Evolutionary conservation across 768 basidiomycete genomes (phyloP).

Genomic region (Mycena galopus): DNA sequence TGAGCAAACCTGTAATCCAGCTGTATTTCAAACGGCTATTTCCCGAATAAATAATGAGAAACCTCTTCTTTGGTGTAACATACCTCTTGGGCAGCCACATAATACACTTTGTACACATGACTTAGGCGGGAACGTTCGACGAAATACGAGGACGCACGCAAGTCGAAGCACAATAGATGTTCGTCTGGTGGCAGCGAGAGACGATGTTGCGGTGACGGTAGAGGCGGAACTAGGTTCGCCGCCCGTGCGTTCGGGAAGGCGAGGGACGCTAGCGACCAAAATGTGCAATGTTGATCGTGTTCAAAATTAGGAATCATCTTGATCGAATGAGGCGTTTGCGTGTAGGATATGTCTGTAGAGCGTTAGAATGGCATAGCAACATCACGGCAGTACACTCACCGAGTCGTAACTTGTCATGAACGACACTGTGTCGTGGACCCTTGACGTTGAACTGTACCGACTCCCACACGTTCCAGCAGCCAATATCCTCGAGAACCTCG

Average conservation of each 20-base stretch:
- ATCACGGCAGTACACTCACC: slow-evolving; percentile 32
- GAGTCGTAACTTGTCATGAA: slow-evolving; percentile 30
- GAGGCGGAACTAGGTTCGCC: slow-evolving; percentile 31
- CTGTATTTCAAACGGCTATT: slow-evolving; percentile 46
- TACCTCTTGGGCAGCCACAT: slow-evolving; percentile 41
- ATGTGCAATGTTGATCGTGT: slow-evolving; percentile 40
- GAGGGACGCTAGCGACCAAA: slow-evolving; percentile 41
- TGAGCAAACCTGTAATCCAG: slow-evolving; percentile 42
- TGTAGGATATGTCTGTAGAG: slow-evolving; percentile 45
- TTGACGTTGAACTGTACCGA: neutral
- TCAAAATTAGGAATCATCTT: slow-evolving; percentile 41
- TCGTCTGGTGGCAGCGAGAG: slow-evolving; percentile 40
- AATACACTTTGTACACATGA: slow-evolving; percentile 2
- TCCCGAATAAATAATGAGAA: slow-evolving; percentile 10
- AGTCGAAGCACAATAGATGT: slow-evolving; percentile 41
- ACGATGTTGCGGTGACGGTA: slow-evolving; percentile 30
- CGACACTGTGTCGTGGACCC: slow-evolving; percentile 33
- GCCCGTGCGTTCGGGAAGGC: slow-evolving; percentile 35
- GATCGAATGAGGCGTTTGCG: slow-evolving; percentile 38
- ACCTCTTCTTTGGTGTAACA: neutral
- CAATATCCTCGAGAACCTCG: slow-evolving; percentile 39
- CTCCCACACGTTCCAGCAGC: slow-evolving; percentile 49
- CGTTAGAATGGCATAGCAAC: neutral
- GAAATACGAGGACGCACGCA: neutral
- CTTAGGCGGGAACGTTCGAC: neutral